Conservation (phyloP, 306 rosid genomes). For the Prunus mira region DNA sequence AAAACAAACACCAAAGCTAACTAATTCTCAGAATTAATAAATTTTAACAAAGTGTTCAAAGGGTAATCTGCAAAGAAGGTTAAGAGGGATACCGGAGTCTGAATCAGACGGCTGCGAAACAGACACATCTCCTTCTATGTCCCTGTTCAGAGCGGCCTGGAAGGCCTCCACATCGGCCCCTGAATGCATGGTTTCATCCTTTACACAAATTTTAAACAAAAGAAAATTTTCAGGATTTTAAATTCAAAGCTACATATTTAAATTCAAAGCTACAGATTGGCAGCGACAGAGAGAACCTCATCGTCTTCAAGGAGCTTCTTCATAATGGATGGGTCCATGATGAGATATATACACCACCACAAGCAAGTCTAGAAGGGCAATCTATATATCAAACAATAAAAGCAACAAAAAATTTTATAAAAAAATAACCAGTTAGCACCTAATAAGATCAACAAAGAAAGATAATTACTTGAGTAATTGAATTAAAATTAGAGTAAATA, state of each 20-base stretch:
- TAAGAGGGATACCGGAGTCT: constrained; percentile 38
- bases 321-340: constrained; percentile 84
- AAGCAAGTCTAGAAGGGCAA: background rate
- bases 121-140: constrained; percentile 65
- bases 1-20: background rate
- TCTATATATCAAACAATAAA: background rate
- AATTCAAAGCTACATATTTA: background rate
- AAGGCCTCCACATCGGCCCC: constrained; percentile 88
- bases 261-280: constrained; percentile 10
- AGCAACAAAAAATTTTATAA: background rate
- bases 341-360: background rate
- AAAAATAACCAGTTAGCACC: background rate
- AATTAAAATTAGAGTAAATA: background rate
- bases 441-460: background rate
- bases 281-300: constrained; percentile 48
- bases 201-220: constrained; percentile 15
- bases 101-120: constrained; percentile 55
- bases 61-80: background rate
- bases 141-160: constrained; percentile 78
- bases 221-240: background rate
- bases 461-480: background rate
- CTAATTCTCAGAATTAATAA: background rate
- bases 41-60: background rate
- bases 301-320: constrained; percentile 94
- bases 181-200: constrained; percentile 91